Evolutionary conservation across 495 filamentous ascomycete species (phyloP), one percentile per base, ranked within the genome.

Genomic region (Oleoguttula mirabilis): DNA sequence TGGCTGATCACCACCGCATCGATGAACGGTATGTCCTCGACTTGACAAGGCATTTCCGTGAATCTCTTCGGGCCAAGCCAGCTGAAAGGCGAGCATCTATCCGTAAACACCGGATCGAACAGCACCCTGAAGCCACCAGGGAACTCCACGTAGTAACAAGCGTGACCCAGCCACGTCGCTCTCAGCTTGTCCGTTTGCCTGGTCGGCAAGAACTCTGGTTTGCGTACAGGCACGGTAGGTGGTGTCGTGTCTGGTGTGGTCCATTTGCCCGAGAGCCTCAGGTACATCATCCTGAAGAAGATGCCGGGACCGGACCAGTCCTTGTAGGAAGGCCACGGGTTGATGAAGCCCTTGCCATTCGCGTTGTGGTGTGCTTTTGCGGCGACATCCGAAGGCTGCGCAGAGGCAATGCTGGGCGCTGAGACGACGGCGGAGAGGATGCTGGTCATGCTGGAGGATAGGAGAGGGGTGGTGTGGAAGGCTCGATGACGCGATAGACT

Each of bases 101-200:
- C 73, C 48, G 87, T 84, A 45, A 98, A 94, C 12, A 98, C 88
- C 1, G 90, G 90, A 58, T 98, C 90, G 59, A 95, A 95, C 10
- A 98, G 72, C 2, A 93, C 86, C 28, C 88, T 77, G 16, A 98
- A 66, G 0, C 90, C 90, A 39, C 70, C 64, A 12, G 90, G 88
- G 53, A 93, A 95, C 58, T 95, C 90, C 39, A 93, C 79, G 56
- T 82, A 84, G 60, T 86, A 94, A 63, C 85, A 94, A 1, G 90
- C 87, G 62, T 98, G 90, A 8, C 90, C 90, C 3, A 98, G 75
- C 90, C 90, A 98, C 23, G 90, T 98, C 28, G 88, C 87, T 15
- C 88, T 79, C 6, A 98, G 74, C 10, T 62, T 67, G 30, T 56
- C 51, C 3, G 77, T 63, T 58, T 50, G 68, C 39, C 76, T 75